Evolutionary conservation across 257 asterid species (phyloP), one percentile per base, ranked within the genome.

Genomic region (Solanum medicagineum): DNA sequence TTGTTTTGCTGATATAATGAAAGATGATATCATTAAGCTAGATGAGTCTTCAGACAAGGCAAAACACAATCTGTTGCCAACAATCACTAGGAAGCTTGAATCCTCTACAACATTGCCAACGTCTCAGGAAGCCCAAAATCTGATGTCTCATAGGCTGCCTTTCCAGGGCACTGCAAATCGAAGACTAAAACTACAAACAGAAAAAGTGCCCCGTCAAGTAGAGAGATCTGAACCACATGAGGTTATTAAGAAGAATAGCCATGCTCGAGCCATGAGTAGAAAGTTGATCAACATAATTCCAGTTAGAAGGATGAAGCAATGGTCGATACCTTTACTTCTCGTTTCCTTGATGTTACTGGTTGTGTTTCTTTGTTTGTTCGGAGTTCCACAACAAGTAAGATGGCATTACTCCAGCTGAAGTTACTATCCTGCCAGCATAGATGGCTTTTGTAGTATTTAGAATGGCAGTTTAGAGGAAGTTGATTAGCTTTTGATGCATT

Each of bases 1-100:
- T 83, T 96, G 92, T 2, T 94, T 91, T 74, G 98, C 98, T 0
- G 99, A 96, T 86, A 92, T 96, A 86, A 89, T 96, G 97, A 89
- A 93, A 83, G 98, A 96, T 69, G 96, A 96, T 86, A 96, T 96
- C 69, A 87, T 96, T 19, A 85, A 88, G 86, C 92, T 94, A 32
- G 99, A 93, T 29, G 94, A 95, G 53, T 84, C 92, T 57, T 86
- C 92, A 13, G 53, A 85, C 8, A 85, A 65, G 12, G 86, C 82
- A 65, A 63, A 24, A 17, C 59, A 36, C 60, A 83, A 84, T 57
- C 47, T 57, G 49, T 51, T 69, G 85, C 84, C 56, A 59, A 80
- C 53, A 32, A 71, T 81, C 74, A 55, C 63, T 6, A 10, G 74
- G 40, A 84, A 85, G 51, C 42, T 70, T 7, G 88, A 77, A 60